A percentile compares a stretch with the other conserved stretches of the same genome.
phyloP scores from a whole-genome alignment of 2,329 filamentous ascomycete species.

The Lasiodiplodia sp. region DNA sequence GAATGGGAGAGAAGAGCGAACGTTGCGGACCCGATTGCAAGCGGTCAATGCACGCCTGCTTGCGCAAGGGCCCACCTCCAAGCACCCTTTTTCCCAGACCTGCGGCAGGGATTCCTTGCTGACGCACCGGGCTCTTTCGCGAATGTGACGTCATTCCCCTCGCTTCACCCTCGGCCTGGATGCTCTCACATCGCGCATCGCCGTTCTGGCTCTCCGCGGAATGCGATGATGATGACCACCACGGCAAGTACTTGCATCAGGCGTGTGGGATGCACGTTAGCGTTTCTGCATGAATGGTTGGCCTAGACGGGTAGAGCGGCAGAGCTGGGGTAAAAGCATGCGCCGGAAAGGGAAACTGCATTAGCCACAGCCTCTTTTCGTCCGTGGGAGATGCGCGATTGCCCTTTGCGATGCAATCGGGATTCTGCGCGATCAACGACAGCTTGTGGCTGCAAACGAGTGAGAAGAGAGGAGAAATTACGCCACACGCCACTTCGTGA shows the following conservation, averaged over 20 bases:
- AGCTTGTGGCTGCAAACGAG: not conserved
- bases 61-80: constrained; percentile 1
- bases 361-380: not conserved
- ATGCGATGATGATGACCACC: constrained; percentile 14
- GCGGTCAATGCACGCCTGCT: constrained; percentile 1
- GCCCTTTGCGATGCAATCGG: not conserved
- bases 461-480: not conserved
- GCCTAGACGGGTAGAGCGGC: not conserved
- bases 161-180: not conserved
- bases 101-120: constrained; percentile 11
- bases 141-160: constrained; percentile 6
- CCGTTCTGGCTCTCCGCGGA: not conserved
- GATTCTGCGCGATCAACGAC: constrained; percentile 1
- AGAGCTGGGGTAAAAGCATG: not conserved
- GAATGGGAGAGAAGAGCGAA: constrained; percentile 7
- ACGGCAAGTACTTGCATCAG: not conserved
- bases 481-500: not conserved
- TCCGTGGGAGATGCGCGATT: not conserved
- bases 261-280: not conserved
- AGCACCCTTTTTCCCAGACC: not conserved
- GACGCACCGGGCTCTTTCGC: not conserved
- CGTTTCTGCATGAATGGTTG: not conserved
- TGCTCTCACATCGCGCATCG: not conserved
- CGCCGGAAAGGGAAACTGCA: constrained; percentile 2
- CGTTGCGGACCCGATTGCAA: not conserved